phyloP scores from a whole-genome alignment of 2,329 filamentous ascomycete genomes.

The Cladophialophora bantiana region DNA sequence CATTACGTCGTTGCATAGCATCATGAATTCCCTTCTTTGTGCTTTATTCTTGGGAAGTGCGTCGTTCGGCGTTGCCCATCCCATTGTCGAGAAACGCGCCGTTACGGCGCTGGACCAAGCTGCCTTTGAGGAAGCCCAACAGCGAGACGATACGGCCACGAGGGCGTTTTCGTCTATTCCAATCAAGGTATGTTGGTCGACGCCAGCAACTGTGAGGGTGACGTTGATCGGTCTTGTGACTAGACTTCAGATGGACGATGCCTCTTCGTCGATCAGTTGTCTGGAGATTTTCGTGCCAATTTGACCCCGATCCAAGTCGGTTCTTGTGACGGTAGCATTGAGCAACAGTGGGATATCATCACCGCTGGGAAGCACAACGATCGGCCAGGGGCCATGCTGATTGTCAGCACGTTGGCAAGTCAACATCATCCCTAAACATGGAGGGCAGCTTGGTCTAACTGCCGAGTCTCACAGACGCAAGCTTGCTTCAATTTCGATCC shows the following conservation, averaged over 20 bases:
- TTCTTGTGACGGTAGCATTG: slow-evolving; percentile 54
- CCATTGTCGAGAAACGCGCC: slow-evolving; percentile 45
- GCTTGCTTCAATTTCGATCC: slow-evolving; percentile 67
- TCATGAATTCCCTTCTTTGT: slow-evolving; percentile 23
- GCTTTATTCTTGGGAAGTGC: slow-evolving; percentile 21
- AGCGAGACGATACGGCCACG: slow-evolving; percentile 57
- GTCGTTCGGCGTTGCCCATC: slow-evolving; percentile 20
- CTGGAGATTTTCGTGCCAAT: slow-evolving; percentile 63
- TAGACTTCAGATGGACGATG: slow-evolving; percentile 59
- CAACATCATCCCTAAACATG: neutral
- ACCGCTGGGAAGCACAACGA: slow-evolving; percentile 62
- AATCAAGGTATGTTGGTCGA: slow-evolving; percentile 48
- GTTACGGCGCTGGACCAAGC: slow-evolving; percentile 59
- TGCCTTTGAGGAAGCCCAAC: slow-evolving; percentile 59
- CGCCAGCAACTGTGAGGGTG: neutral
- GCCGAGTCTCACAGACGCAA: slow-evolving; percentile 51
- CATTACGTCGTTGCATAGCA: slow-evolving; percentile 1
- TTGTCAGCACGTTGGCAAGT: slow-evolving; percentile 62
- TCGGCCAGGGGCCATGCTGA: slow-evolving; percentile 54
- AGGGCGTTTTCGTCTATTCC: slow-evolving; percentile 55
- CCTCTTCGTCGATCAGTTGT: slow-evolving; percentile 60
- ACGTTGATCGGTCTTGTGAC: neutral
- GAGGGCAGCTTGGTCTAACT: neutral
- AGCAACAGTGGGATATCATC: slow-evolving; percentile 61
- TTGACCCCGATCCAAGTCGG: slow-evolving; percentile 59